These are phyloP conservation scores for Pinus albicaulis DNA, from an alignment of 75 land plant species.

Conservation along the genomic window DNA sequence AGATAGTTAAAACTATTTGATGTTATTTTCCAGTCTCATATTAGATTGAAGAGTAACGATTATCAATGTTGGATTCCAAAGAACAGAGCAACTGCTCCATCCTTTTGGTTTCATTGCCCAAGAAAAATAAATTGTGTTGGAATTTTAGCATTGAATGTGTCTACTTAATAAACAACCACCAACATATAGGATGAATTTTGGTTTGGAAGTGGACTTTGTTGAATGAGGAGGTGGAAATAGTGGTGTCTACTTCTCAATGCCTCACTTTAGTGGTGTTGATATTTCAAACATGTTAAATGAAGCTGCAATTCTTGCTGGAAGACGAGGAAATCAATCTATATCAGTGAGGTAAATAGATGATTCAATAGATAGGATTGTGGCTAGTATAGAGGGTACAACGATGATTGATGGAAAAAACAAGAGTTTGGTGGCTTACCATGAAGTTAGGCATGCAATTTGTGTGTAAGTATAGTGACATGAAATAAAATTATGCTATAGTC, in stretches of 20 bases:
- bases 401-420: conserved; percentile 58
- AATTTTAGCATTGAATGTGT: conserved; percentile 4
- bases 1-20: no score
- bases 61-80: neutral
- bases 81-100: neutral
- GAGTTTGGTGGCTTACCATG: conserved; percentile 57
- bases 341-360: conserved; percentile 48
- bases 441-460: conserved; percentile 57
- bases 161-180: neutral
- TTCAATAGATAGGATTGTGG: neutral
- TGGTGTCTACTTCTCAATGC: no score
- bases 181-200: neutral
- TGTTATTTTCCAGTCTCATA: no score
- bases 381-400: conserved; percentile 4
- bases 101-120: neutral
- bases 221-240: conserved; percentile 14
- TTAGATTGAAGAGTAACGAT: no score
- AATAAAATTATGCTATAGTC: neutral
- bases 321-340: conserved; percentile 41
- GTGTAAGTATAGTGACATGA: conserved; percentile 38
- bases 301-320: conserved; percentile 54
- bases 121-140: conserved; percentile 6
- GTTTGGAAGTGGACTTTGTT: neutral
- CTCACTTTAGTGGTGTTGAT: conserved; percentile 53
- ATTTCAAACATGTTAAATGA: conserved; percentile 54